phyloP scores from a whole-genome alignment of 2,329 filamentous ascomycete species.

The Trichophaea hybrida region DNA sequence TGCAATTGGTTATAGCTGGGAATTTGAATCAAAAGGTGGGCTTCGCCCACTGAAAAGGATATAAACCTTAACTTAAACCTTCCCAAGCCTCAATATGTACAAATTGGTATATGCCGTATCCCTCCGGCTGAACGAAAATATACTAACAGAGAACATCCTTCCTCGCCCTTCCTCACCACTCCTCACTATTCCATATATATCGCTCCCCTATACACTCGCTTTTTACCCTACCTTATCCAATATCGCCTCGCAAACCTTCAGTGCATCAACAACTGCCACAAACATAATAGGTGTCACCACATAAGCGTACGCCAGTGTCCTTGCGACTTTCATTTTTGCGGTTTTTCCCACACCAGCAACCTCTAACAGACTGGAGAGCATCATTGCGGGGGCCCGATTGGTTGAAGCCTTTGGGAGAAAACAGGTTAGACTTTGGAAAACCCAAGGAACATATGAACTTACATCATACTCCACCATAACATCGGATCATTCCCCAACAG shows the following conservation, averaged over 20 bases:
- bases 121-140: no score
- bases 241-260: conserved; percentile 29
- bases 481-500: conserved; percentile 45
- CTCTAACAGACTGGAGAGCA: conserved; percentile 36
- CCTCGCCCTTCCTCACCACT: background rate
- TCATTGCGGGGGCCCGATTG: conserved; percentile 37
- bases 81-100: no score
- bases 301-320: conserved; percentile 34
- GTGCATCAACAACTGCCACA: conserved; percentile 31
- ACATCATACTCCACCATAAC: conserved; percentile 51
- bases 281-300: conserved; percentile 32
- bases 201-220: background rate
- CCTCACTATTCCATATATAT: background rate
- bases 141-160: background rate
- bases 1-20: no score
- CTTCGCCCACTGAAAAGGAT: no score
- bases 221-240: background rate
- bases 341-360: conserved; percentile 33
- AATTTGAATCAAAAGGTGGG: no score
- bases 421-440: conserved; percentile 25
- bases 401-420: conserved; percentile 23
- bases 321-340: conserved; percentile 35
- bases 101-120: no score
- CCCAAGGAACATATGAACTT: background rate
- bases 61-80: no score